phyloP scores from a whole-genome alignment of 1,139 yeast species.

The Debaryomycetaceae sp. region DNA sequence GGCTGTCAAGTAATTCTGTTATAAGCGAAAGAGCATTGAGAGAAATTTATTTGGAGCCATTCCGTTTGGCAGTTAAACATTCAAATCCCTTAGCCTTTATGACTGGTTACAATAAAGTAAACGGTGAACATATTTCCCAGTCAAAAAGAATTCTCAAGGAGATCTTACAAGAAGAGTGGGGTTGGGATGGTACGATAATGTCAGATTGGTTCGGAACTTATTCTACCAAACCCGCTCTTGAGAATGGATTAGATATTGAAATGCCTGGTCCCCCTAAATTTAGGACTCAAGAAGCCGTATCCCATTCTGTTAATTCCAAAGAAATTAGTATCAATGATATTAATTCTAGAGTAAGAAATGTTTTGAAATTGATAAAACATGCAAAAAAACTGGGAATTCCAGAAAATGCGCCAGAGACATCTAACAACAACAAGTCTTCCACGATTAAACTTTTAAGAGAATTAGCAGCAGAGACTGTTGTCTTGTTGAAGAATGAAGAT shows the following conservation, averaged over 20 bases:
- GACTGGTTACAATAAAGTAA: constrained; percentile 60
- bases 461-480: constrained; percentile 50
- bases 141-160: constrained; percentile 38
- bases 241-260: constrained; percentile 57
- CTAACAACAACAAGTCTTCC: constrained; percentile 36
- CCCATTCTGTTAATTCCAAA: constrained; percentile 27
- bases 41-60: constrained; percentile 60
- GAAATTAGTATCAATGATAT: constrained; percentile 29
- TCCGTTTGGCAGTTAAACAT: constrained; percentile 52
- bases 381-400: constrained; percentile 35
- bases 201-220: constrained; percentile 65
- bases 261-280: constrained; percentile 61
- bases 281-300: constrained; percentile 35
- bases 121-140: constrained; percentile 56
- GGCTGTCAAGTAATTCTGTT: constrained; percentile 46
- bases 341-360: constrained; percentile 46
- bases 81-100: constrained; percentile 39
- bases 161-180: constrained; percentile 30
- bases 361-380: constrained; percentile 44
- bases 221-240: constrained; percentile 42
- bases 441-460: constrained; percentile 42
- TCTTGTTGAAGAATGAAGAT: constrained; percentile 51
- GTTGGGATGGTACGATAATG: constrained; percentile 53
- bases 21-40: constrained; percentile 57
- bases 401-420: constrained; percentile 28